Evolutionary conservation across 108 stramenopile genomes (phyloP).

Genomic region (Phaeodactylum tricornutum): DNA sequence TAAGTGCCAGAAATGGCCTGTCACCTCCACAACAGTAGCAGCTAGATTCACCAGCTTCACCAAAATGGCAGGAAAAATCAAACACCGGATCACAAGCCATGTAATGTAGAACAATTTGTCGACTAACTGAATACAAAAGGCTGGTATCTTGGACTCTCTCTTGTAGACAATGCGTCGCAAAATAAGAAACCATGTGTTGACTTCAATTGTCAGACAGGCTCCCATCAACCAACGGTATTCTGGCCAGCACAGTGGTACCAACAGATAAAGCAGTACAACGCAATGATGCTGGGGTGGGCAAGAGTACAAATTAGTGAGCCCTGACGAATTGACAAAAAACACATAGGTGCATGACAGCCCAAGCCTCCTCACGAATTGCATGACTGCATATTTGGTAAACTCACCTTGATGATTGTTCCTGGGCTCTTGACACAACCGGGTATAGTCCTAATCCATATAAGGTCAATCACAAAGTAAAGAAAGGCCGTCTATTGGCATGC

Average conservation of each 20-base stretch:
- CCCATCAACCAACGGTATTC: slow-evolving; percentile 70
- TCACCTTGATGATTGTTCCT: slow-evolving; percentile 26
- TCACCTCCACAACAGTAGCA: no score
- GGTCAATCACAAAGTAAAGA: slow-evolving; percentile 57
- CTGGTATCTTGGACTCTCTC: slow-evolving; percentile 44
- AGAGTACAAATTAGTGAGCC: not conserved
- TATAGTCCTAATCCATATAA: slow-evolving; percentile 45
- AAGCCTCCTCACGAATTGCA: slow-evolving; percentile 1
- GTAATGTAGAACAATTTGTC: slow-evolving; percentile 57
- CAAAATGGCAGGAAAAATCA: slow-evolving; percentile 34
- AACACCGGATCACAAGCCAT: slow-evolving; percentile 57
- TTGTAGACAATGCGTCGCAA: slow-evolving; percentile 84
- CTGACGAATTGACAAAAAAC: not conserved
- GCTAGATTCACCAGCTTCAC: no score
- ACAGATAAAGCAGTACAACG: slow-evolving; percentile 60
- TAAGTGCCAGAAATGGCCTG: slow-evolving; percentile 10
- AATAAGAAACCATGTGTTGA: slow-evolving; percentile 88
- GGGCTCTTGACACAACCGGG: slow-evolving; percentile 63
- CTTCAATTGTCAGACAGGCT: slow-evolving; percentile 70
- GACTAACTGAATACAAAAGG: slow-evolving; percentile 32
- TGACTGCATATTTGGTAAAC: no score
- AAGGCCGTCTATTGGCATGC: slow-evolving; percentile 21
- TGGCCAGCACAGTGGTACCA: slow-evolving; percentile 41
- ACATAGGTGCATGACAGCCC: not conserved
- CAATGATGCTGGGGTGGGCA: slow-evolving; percentile 67